Base-by-base conservation (phyloP, 768 basidiomycete species). In the Lyophyllum semitale region DNA sequence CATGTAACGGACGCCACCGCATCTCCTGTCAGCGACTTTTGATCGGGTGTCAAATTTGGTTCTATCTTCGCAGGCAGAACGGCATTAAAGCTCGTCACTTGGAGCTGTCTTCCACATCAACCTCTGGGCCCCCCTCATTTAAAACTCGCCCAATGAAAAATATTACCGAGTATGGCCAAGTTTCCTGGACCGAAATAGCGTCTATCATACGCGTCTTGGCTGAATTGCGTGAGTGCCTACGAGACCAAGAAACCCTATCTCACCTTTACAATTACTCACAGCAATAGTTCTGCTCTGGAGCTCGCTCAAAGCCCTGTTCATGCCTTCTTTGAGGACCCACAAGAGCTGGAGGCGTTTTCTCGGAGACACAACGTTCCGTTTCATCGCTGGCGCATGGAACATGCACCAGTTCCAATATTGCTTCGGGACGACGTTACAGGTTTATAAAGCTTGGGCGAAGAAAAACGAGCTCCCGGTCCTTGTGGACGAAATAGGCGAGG, bases 401-500 rank as follows among this genome's bases (percentile, higher is more conserved):
- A 40, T 61, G 8, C 52, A 51, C 25, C 68, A 72, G 46, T 54
- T 71, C 25, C 67, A 67, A 41, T 58, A 45, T 33, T 22, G 54
- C 6, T 42, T 62, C n/a, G 66, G 68, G 0, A 61, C 61, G 4
- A 62, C 64, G 5, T 33, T 49, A 18, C 46, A 53, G 2, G 59
- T 63, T 9, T 72, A 70, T 45, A 13, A 62, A 32, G 35, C 33
- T 2, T 74, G 66, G 66, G 51, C 58, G 9, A 66, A 62, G 51
- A 45, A 48, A 29, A 54, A 63, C 18, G 53, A 59, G 15, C 49
- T 69, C 37, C 55, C 62, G n/a, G 26, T 43, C 2, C 29, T 49
- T 8, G 58, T 71, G 27, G 72, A 73, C 17, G 67, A 68, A n/a
- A 45, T 73, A 5, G 66, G 64, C 20, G 59, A 62, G 30, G 63